Evolutionary conservation across 768 basidiomycete species (phyloP).

Genomic region (Suillus hirtellus): DNA sequence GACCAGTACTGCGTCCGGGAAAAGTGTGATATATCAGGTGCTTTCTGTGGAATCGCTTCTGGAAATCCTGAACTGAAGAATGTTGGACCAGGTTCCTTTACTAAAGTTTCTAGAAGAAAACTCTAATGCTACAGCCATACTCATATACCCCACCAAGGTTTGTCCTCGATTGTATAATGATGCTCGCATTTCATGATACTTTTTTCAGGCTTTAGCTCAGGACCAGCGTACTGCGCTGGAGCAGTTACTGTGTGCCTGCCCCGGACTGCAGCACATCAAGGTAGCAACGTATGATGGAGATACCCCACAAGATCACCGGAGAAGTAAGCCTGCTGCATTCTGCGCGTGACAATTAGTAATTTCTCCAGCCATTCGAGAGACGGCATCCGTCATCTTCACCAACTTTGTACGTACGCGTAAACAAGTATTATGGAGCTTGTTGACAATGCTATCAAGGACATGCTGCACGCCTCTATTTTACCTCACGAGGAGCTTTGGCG

Average conservation of each 20-base stretch:
- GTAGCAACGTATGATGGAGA: conserved; percentile 89
- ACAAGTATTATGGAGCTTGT: background rate
- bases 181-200: background rate
- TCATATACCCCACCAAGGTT: conserved; percentile 89
- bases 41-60: conserved; percentile 3
- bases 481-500: conserved; percentile 87
- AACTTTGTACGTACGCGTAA: conserved; percentile 66
- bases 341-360: background rate
- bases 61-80: background rate
- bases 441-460: conserved; percentile 53
- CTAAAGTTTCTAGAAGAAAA: conserved; percentile 66
- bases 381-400: conserved; percentile 80
- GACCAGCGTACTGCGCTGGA: conserved; percentile 77
- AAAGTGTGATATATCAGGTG: conserved; percentile 86
- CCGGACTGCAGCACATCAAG: conserved; percentile 61
- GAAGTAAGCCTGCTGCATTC: conserved; percentile 39
- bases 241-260: conserved; percentile 59
- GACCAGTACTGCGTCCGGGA: conserved; percentile 88
- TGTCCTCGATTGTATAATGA: background rate
- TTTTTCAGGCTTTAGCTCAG: conserved; percentile 76
- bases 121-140: conserved; percentile 64
- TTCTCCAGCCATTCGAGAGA: conserved; percentile 62
- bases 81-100: conserved; percentile 59
- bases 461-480: conserved; percentile 80
- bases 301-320: conserved; percentile 68